phyloP scores from a whole-genome alignment of 352 stramenopile genomes.

The Thalassiosira exigua region DNA sequence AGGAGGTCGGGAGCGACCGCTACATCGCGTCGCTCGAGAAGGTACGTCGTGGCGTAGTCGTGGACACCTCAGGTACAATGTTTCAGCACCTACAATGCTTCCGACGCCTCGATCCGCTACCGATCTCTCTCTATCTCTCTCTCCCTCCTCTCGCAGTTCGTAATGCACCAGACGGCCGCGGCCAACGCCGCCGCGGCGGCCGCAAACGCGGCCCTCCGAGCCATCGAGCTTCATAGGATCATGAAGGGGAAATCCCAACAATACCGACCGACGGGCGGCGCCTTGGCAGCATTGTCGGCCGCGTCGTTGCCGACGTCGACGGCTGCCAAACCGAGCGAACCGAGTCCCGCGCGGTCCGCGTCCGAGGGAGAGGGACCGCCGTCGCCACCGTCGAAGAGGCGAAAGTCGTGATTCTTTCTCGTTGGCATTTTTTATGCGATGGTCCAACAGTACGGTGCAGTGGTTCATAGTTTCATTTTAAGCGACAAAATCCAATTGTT shows the following conservation, averaged over 20 bases:
- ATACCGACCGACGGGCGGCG: neutral
- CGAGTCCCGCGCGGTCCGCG: no score
- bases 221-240: constrained; percentile 25
- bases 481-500: neutral
- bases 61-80: neutral
- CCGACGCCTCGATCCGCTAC: no score
- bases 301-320: neutral
- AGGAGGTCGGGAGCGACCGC: neutral
- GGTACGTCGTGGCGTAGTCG: neutral
- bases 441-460: neutral
- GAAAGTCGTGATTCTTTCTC: neutral
- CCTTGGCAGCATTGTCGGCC: neutral
- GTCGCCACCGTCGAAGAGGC: neutral
- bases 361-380: neutral
- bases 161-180: constrained; percentile 45
- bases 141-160: constrained; percentile 25
- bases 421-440: neutral
- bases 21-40: neutral
- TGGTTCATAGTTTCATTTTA: neutral
- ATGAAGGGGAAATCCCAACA: neutral
- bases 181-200: constrained; percentile 39
- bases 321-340: neutral
- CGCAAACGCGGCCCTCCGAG: constrained; percentile 29
- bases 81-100: neutral
- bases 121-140: no score